Conservation (phyloP, 192 early-diverging fungal genomes). For the Coemansia sp. region DNA sequence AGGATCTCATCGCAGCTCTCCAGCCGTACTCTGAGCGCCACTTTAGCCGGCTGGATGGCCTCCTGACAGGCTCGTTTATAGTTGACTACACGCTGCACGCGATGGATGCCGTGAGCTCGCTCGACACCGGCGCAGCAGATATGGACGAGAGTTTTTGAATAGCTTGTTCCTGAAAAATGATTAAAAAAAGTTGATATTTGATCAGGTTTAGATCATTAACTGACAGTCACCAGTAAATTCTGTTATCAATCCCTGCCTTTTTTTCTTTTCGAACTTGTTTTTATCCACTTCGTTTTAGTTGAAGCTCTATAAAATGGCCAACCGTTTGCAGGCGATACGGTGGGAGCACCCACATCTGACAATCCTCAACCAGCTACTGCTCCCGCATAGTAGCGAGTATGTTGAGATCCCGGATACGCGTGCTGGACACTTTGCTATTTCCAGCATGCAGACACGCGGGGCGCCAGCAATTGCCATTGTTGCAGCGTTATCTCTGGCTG, state of each 20-base stretch:
- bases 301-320: not conserved
- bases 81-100: conserved; percentile 88
- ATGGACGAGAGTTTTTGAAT: not conserved
- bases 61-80: conserved; percentile 81
- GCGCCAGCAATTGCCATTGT: conserved; percentile 98
- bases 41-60: conserved; percentile 71
- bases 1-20: conserved; percentile 81
- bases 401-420: conserved; percentile 60
- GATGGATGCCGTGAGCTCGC: conserved; percentile 60
- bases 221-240: too few species aligned
- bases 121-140: not conserved
- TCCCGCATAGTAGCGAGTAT: conserved; percentile 83
- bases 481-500: conserved; percentile 85
- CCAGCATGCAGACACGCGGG: conserved; percentile 88
- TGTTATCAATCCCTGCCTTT: too few species aligned
- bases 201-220: too few species aligned
- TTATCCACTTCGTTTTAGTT: too few species aligned
- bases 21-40: conserved; percentile 92
- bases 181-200: too few species aligned
- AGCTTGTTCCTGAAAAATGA: too few species aligned
- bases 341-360: conserved; percentile 56
- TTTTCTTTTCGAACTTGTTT: too few species aligned
- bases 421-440: conserved; percentile 84
- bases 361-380: conserved; percentile 88
- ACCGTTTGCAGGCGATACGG: conserved; percentile 36